Conservation (phyloP, 371 early-diverging fungal species). For the Mortierella sp. region DNA sequence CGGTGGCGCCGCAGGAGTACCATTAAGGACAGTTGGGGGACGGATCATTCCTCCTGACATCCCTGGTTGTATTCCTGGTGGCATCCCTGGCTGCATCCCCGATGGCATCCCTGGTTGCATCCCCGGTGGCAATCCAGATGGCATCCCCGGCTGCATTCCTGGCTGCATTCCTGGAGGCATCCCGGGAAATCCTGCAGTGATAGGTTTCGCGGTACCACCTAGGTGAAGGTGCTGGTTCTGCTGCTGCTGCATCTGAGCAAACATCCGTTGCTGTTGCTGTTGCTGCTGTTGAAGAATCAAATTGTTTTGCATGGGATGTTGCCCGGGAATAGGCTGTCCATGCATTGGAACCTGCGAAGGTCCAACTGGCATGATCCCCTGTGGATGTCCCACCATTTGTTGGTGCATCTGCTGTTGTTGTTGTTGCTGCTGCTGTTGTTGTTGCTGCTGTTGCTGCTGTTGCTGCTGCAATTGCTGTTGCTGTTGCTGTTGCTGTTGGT, state of each 20-base stretch:
- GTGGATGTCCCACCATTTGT: slow-evolving; percentile 24
- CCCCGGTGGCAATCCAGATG: neutral
- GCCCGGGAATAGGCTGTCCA: slow-evolving; percentile 26
- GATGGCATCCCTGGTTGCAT: slow-evolving; percentile 11
- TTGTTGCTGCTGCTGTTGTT: slow-evolving; percentile 32
- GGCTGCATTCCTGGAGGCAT: slow-evolving; percentile 5
- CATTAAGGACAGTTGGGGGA: slow-evolving; percentile 13
- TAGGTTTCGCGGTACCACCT: slow-evolving; percentile 22
- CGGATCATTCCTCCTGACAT: slow-evolving; percentile 14
- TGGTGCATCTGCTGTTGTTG: slow-evolving; percentile 41
- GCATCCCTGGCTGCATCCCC: slow-evolving; percentile 10
- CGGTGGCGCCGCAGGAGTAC: slow-evolving; percentile 5
- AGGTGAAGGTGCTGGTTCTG: slow-evolving; percentile 43
- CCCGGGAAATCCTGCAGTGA: slow-evolving; percentile 21
- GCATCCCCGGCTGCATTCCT: slow-evolving; percentile 1
- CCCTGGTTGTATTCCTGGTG: no score
- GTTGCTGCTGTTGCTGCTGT: slow-evolving; percentile 27
- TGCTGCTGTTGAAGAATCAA: slow-evolving; percentile 45
- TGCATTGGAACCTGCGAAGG: slow-evolving; percentile 17
- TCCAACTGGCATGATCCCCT: slow-evolving; percentile 17
- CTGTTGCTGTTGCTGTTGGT: slow-evolving; percentile 29
- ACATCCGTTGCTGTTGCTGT: slow-evolving; percentile 45
- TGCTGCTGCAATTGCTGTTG: slow-evolving; percentile 21
- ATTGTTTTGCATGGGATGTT: slow-evolving; percentile 44
- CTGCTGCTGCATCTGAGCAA: slow-evolving; percentile 47